These are phyloP conservation scores for Mortierella sp. DNA, from an alignment of 371 early-diverging fungal genomes.

Conservation along the genomic window DNA sequence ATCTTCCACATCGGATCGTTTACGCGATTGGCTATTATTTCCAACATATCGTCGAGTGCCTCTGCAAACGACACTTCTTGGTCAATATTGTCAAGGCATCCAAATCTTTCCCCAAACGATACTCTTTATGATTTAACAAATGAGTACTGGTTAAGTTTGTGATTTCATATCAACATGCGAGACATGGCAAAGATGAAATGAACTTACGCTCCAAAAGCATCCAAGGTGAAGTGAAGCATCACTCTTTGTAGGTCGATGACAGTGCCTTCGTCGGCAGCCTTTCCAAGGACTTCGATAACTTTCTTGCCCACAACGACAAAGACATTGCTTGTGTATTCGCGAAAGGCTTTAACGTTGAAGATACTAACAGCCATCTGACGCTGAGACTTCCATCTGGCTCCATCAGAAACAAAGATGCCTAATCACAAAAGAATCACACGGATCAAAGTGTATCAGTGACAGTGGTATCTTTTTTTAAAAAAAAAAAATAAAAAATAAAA, in stretches of 20 bases:
- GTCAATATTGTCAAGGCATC: slow-evolving; percentile 24
- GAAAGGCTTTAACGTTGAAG: slow-evolving; percentile 75
- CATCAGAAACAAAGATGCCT: slow-evolving; percentile 75
- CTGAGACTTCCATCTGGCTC: slow-evolving; percentile 70
- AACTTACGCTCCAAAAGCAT: slow-evolving; percentile 63
- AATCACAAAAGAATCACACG: neutral
- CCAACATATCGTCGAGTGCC: slow-evolving; percentile 14
- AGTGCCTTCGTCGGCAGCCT: slow-evolving; percentile 39
- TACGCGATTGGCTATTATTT: slow-evolving; percentile 12
- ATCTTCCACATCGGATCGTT: slow-evolving; percentile 30
- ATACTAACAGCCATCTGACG: slow-evolving; percentile 72
- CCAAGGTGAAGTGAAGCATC: slow-evolving; percentile 60
- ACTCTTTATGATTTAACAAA: slow-evolving; percentile 3
- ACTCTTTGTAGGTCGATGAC: slow-evolving; percentile 60
- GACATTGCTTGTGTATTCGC: slow-evolving; percentile 64
- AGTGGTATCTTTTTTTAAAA: too few relatives aligned
- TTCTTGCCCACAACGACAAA: slow-evolving; percentile 57
- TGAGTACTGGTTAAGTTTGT: neutral
- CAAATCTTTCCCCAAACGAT: slow-evolving; percentile 38
- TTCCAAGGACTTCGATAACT: slow-evolving; percentile 41
- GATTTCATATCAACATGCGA: too few relatives aligned
- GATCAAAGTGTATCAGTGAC: too few relatives aligned
- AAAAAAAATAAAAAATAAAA: neutral
- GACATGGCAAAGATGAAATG: neutral
- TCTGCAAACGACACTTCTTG: slow-evolving; percentile 11